Base-by-base conservation (phyloP, 2,329 filamentous ascomycete species). In the Acrodontium crateriforme region DNA sequence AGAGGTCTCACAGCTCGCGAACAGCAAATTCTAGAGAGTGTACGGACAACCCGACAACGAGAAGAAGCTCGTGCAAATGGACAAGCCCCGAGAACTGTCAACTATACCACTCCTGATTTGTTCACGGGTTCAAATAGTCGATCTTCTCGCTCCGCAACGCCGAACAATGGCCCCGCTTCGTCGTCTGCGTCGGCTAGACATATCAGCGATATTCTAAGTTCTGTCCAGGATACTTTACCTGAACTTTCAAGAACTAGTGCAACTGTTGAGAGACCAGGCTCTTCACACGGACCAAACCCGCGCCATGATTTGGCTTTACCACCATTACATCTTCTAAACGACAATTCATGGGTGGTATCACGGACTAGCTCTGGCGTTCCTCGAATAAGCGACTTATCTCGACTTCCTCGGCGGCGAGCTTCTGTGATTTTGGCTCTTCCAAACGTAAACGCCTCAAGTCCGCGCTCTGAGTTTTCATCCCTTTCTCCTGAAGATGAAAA, bases 1-100 rank as follows among this genome's bases (percentile, higher is more conserved):
- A 50, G 56, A 36, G 60, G 60, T 2, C 42, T 65, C 24, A 62
- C 57, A 9, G 47, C 53, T 11, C 48, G 58, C 22, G 61, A 64
- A 36, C 53, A 60, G 31, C 54, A 58, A 23, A 55, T 64, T 9
- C 41, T 65, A 12, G 59, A 63, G 27, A 49, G 55, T n/a, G 33
- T 65, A 10, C 49, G 59, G 6, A 58, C 52, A 8, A 55, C 56
- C 10, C 44, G 59, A 31, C 55, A 59, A 28, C 44, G 57, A 11
- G 49, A 58, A 25, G 58, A 60, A 34, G 52, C 47, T n/a, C 46
- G 55, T 9, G 50, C 57, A 25, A 43, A 46, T 17, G 50, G 45
- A 9, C 44, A 47, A 14, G 44, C 45, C 11, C 54, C 58, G 9
- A 48, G 51, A 26, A 57, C 52, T 27, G 55, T 63, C 37, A 60